Conservation (phyloP, 2,329 filamentous ascomycete species). For the Knufia fluminis region DNA sequence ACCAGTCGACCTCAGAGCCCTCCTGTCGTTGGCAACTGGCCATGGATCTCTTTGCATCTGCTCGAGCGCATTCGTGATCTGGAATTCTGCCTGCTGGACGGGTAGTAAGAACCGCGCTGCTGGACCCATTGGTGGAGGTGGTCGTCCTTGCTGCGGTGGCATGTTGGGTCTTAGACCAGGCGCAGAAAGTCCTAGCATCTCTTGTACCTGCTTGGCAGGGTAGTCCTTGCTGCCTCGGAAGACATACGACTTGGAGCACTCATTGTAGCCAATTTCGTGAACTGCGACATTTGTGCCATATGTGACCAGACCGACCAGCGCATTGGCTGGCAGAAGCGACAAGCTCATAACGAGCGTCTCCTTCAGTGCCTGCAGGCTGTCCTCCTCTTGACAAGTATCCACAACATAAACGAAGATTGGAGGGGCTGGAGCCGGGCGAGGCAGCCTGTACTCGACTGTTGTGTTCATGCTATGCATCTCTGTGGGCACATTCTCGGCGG, state of each 20-base stretch:
- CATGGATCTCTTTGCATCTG: constrained; percentile 94
- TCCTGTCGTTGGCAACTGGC: constrained; percentile 89
- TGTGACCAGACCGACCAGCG: constrained; percentile 56
- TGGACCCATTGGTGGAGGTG: constrained; percentile 65
- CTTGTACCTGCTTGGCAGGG: constrained; percentile 95
- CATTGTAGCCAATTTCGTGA: constrained; percentile 94
- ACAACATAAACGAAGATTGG: constrained; percentile 61
- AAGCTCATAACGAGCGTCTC: constrained; percentile 60
- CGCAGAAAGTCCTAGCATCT: constrained; percentile 83
- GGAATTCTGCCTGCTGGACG: constrained; percentile 91
- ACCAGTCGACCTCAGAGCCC: constrained; percentile 83
- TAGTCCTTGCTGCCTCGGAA: constrained; percentile 98
- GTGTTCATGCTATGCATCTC: constrained; percentile 57
- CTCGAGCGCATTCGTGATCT: constrained; percentile 91
- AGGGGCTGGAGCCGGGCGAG: constrained; percentile 53
- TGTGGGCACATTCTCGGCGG: constrained; percentile 54
- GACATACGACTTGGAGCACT: constrained; percentile 97
- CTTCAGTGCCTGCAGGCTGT: constrained; percentile 57
- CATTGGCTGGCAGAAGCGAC: constrained; percentile 53
- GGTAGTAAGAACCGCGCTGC: constrained; percentile 86
- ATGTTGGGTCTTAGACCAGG: constrained; percentile 64
- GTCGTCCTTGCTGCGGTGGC: constrained; percentile 63
- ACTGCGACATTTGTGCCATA: constrained; percentile 87
- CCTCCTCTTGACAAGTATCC: constrained; percentile 60
- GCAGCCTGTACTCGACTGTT: constrained; percentile 57